Percentiles rank a stretch among this genome's conserved stretches.
phyloP scores from a whole-genome alignment of 331 rosid genomes.

The Stylosanthes scabra region DNA sequence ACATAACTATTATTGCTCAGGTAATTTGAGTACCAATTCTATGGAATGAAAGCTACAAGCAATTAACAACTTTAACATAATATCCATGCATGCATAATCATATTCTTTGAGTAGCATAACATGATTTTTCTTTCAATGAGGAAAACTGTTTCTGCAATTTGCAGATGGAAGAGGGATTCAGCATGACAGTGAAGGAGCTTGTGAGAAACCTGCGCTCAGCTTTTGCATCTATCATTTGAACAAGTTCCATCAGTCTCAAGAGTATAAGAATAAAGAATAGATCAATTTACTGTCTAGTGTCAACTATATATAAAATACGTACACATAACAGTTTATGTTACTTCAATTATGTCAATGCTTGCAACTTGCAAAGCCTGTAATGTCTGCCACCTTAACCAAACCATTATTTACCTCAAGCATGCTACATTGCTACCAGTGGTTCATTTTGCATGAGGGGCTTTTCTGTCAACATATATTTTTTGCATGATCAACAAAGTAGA shows the following conservation, averaged over 20 bases:
- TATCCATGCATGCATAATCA: background rate
- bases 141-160: slow-evolving; percentile 24
- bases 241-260: slow-evolving; percentile 18
- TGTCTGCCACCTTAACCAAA: slow-evolving; percentile 47
- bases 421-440: slow-evolving; percentile 39
- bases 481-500: slow-evolving; percentile 56
- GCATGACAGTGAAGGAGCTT: slow-evolving; percentile 71
- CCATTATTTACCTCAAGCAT: slow-evolving; percentile 47
- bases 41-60: background rate
- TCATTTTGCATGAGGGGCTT: slow-evolving; percentile 52
- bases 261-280: slow-evolving; percentile 40
- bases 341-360: slow-evolving; percentile 30
- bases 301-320: slow-evolving; percentile 1
- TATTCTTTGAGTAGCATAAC: background rate
- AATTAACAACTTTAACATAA: background rate
- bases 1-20: slow-evolving; percentile 83
- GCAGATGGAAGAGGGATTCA: slow-evolving; percentile 81
- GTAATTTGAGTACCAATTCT: slow-evolving; percentile 40
- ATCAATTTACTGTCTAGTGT: slow-evolving; percentile 19
- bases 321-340: slow-evolving; percentile 30
- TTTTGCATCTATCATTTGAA: slow-evolving; percentile 58
- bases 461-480: slow-evolving; percentile 23
- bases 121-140: background rate
- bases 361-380: slow-evolving; percentile 50
- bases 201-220: slow-evolving; percentile 75